Evolutionary conservation across 345 rosid species (phyloP).

Genomic region (Brassica juncea): DNA sequence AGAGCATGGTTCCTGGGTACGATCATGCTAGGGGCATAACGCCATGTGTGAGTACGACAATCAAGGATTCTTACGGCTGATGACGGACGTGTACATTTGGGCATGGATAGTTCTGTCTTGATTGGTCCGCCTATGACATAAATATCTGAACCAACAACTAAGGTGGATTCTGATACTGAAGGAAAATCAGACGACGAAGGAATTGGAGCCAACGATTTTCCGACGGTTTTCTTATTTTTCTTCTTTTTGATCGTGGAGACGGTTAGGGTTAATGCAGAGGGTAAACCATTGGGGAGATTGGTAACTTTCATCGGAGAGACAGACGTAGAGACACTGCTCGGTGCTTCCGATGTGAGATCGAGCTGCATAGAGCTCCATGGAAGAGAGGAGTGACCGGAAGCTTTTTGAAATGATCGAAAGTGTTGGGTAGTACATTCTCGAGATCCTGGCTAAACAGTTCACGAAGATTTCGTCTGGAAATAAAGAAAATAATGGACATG

Average conservation of each 20-base stretch:
- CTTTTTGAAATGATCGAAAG: neutral
- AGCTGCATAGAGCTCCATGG: neutral
- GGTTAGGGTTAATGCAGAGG: neutral
- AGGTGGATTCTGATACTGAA: neutral
- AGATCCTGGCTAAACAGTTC: neutral
- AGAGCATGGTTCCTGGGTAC: neutral
- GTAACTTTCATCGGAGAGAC: neutral
- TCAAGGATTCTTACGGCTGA: neutral
- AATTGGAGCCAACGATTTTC: neutral
- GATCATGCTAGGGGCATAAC: neutral
- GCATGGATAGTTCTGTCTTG: neutral
- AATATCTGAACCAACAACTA: neutral
- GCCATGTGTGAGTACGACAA: neutral
- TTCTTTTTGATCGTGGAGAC: neutral
- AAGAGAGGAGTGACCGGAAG: neutral
- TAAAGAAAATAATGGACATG: neutral
- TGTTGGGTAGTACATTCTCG: neutral
- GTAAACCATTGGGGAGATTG: neutral
- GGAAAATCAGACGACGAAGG: neutral
- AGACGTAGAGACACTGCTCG: neutral
- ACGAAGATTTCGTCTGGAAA: neutral
- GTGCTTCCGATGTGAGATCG: neutral
- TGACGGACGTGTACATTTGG: neutral
- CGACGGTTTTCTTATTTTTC: neutral
- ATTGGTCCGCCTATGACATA: neutral